Percentiles rank a stretch among this genome's conserved stretches.
Evolutionary conservation across 192 early-diverging fungal genomes (phyloP).

Genomic region (Linnemannia exigua): DNA sequence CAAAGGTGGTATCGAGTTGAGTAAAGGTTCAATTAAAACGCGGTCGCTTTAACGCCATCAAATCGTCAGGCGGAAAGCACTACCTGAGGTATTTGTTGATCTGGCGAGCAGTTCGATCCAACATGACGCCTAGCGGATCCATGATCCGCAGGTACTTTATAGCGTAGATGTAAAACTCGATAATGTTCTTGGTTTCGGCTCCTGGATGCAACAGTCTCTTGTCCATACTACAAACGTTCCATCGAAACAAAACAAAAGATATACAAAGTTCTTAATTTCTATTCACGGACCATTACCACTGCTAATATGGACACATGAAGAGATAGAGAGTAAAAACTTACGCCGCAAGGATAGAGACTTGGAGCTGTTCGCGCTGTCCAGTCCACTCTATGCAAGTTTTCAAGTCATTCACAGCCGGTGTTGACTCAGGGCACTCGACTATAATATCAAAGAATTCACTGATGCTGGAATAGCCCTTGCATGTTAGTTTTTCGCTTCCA

Average conservation of each 20-base stretch:
- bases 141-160: slow-evolving; percentile 78
- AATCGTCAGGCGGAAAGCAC: background rate
- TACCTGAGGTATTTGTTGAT: slow-evolving; percentile 74
- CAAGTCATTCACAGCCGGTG: slow-evolving; percentile 72
- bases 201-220: slow-evolving; percentile 79
- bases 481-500: background rate
- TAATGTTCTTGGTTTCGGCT: slow-evolving; percentile 77
- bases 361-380: slow-evolving; percentile 49
- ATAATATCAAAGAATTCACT: slow-evolving; percentile 81
- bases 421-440: slow-evolving; percentile 77
- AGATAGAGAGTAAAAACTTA: slow-evolving; percentile 12
- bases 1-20: background rate
- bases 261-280: background rate
- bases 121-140: slow-evolving; percentile 75
- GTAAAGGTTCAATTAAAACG: background rate
- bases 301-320: too few species aligned
- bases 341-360: slow-evolving; percentile 36
- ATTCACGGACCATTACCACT: too few species aligned
- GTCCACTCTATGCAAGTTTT: slow-evolving; percentile 60
- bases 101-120: slow-evolving; percentile 71
- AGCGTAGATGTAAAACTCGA: slow-evolving; percentile 78
- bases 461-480: slow-evolving; percentile 42
- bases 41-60: background rate
- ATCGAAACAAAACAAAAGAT: background rate
- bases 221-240: slow-evolving; percentile 54